Evolutionary conservation across 345 rosid species (phyloP), one percentile per base, ranked within the genome.

Genomic region (Noccaea bulbosa): DNA sequence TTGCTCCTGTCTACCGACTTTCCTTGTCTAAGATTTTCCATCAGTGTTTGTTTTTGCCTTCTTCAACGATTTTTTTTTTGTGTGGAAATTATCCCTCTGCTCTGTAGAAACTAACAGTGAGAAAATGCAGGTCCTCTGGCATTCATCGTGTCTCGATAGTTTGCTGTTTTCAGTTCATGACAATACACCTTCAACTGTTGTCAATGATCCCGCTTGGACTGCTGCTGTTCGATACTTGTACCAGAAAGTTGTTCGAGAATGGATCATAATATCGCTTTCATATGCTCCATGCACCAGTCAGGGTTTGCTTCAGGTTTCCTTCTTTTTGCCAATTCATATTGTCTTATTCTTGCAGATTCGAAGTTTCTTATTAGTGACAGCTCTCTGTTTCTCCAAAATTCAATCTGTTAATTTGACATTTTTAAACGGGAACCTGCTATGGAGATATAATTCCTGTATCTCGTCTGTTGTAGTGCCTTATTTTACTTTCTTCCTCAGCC

Each of bases 221-320:
- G 90, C 81, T 10, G 83, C 93, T 33, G 87, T 95, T 50, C 96
- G 89, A 63, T 84, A 98, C 55, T 85, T 95, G 66, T 95, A 89
- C 78, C 96, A 92, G 82, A 87, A 75, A 77, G 71, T 84, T 80
- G 85, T 95, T 61, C 84, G 87, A 72, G 98, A 95, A 75, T 95
- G 99, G 99, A 84, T 92, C 80, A 72, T 90, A 61, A 80, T 83
- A 75, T 92, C 99, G 35, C 88, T 95, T 49, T 95, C 98, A 57
- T 79, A 85, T 83, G 98, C 99, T 72, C 99, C 99, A 11, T 95
- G 99, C 82, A 95, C 99, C 27, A 90, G 89, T 77, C 99, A 95
- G 87, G 99, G 99, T 58, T 84, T 95, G 74, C 92, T 95, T 71
- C 99, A 95, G 99, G 99, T 94, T 65, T 57, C 17, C 43, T 77